These are phyloP conservation scores for Fragaria iinumae DNA, from an alignment of 306 rosid genomes.

Conservation along the genomic window DNA sequence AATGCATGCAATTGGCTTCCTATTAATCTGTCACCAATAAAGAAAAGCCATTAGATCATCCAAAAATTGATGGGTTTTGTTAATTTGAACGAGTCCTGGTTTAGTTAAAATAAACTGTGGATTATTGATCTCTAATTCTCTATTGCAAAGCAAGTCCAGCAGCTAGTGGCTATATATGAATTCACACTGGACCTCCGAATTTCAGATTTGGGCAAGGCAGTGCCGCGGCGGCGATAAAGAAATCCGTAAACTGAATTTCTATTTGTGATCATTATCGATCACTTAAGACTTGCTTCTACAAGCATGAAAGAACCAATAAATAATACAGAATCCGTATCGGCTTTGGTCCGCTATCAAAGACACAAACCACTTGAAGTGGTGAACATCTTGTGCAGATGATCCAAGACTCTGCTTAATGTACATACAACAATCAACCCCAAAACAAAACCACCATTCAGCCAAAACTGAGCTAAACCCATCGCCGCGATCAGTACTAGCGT, in stretches of 20 bases:
- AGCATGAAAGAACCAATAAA: slow-evolving; percentile 13
- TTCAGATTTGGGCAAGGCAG: background rate
- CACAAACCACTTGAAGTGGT: background rate
- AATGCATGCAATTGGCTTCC: background rate
- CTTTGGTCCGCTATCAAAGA: background rate
- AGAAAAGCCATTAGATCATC: background rate
- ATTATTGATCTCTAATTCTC: background rate
- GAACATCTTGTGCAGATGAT: background rate
- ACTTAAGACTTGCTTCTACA: background rate
- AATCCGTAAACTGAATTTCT: background rate
- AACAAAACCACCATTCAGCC: background rate
- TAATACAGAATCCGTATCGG: background rate
- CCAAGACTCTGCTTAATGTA: slow-evolving; percentile 1
- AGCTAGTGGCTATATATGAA: background rate
- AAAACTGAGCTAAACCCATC: background rate
- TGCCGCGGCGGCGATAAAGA: too few relatives aligned
- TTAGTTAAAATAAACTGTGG: background rate
- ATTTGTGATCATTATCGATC: background rate
- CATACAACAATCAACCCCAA: slow-evolving; percentile 5
- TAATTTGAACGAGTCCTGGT: background rate
- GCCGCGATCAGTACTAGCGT: background rate
- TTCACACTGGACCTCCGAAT: background rate
- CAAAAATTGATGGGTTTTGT: background rate
- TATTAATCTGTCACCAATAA: background rate
- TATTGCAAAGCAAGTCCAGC: background rate